Base-by-base conservation (phyloP, 768 basidiomycete genomes). In the Mycena sanguinolenta region DNA sequence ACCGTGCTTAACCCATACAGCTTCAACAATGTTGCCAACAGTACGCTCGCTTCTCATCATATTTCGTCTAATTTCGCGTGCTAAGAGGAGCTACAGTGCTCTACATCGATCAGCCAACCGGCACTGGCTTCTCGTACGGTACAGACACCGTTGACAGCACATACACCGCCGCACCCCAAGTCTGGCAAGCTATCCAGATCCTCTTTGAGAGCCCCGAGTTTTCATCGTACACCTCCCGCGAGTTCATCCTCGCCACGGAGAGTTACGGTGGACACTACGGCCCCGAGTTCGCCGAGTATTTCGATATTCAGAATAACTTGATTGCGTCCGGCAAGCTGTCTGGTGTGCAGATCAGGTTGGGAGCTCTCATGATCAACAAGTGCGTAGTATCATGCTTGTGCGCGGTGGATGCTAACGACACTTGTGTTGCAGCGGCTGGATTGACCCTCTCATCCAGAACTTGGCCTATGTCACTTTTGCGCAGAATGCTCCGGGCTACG, bases 241-340 rank as follows among this genome's bases (percentile, higher is more conserved):
- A 91, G 88, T 90, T 91, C 71, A 85, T 90, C 50, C 83, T 91
- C 42, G 85, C 88, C 3, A 90, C 90, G 1, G 90, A 92, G 77
- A 90, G 89, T 63, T 92, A 90, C 67, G 91, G 91, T 7, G 90
- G 90, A 0, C 90, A 91, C 75, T 91, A 90, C 74, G 90, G 88
- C 0, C 89, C 91, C 7, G 84, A 81, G 61, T 91, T 91, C 67
- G 89, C 89, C 32, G 87, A 87, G 3, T 91, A 85, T 74, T 91
- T 92, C 74, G 82, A 90, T 34, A 79, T 89, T 62, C 90, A 92
- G 76, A 92, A 91, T 60, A 78, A 80, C 2, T 76, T 84, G 57
- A 91, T 92, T 60, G 70, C 79, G 9, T 76, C 76, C 8, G 86
- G 87, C 8, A 63, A 73, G 10, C 73, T 90, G 12, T 42, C 83